Evolutionary conservation across 306 rosid species (phyloP), one percentile per base, ranked within the genome.

Genomic region (Prinsepia uniflora): DNA sequence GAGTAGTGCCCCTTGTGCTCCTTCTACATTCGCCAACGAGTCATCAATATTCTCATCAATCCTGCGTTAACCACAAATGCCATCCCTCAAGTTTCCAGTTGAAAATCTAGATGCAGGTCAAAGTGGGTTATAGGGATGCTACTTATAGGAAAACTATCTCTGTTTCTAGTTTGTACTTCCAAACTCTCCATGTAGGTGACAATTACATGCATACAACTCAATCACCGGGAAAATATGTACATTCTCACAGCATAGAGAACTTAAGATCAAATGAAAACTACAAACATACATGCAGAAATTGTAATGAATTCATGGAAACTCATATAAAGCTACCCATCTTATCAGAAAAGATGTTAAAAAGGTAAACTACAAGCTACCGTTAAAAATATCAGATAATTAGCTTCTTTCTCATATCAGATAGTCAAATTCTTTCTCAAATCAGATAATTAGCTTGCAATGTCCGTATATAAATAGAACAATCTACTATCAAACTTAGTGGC

Each of bases 21-120:
- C 99, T 74, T 95, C 99, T 53, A 95, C 97, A 5, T 91, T 95
- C 8, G 91, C 75, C 84, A 95, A 68, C 3, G 99, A 83, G 81
- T 95, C 99, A 14, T 95, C 96, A 96, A 91, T 95, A 84, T 95
- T 95, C 78, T 95, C 97, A 68, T 95, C 99, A 77, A 95, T 95
- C 87, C 96, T 87, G 90, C 74, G 36, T 2, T 1, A 75, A 65
- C 55, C 56, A 63, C 30, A 72, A 12, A 63, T 68, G 56, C 77
- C 44, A 57, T 53, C 50, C 50, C 70, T 70, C 24, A 60, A 49
- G 54, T 20, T 52, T 74, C n/a, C 45, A 52, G 36, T 44, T 52
- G 8, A 46, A 22, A 30, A 30, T 30, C 36, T 30, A 30, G 36
- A 30, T 24, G n/a, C 7, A 40, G 45, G 39, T 67, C 24, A 2